These are phyloP conservation scores for Trichosporon asahii DNA, from an alignment of 1,284 basidiomycete species.

Conservation along the genomic window DNA sequence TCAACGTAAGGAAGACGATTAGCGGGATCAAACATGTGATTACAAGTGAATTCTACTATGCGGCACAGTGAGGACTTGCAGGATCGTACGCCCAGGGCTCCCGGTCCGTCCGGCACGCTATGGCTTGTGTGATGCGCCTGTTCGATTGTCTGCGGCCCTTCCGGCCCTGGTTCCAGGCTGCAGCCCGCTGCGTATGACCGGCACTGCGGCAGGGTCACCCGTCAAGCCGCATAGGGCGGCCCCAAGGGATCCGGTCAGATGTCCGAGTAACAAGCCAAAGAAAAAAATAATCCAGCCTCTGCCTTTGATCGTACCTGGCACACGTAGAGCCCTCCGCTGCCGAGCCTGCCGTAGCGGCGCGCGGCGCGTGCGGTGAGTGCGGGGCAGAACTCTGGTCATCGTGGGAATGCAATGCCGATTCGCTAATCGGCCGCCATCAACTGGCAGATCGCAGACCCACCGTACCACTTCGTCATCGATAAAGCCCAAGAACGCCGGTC, in stretches of 20 bases:
- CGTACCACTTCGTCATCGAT: neutral
- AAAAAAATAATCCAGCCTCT: neutral
- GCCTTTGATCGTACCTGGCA: slow-evolving; percentile 4
- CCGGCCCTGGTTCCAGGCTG: neutral
- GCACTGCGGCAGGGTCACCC: neutral
- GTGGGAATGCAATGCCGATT: slow-evolving; percentile 6
- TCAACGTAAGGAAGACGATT: neutral
- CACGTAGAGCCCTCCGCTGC: neutral
- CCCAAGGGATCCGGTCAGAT: neutral
- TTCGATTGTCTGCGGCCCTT: neutral
- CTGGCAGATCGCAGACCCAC: too few species aligned
- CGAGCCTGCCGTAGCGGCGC: too few species aligned
- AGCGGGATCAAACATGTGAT: neutral
- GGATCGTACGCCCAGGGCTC: neutral
- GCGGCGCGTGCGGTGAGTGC: too few species aligned
- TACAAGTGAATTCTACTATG: neutral
- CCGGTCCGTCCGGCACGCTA: neutral
- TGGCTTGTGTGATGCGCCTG: neutral
- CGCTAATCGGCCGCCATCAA: slow-evolving; percentile 10
- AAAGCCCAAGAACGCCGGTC: too few species aligned
- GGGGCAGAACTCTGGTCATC: neutral
- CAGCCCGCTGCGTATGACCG: too few species aligned
- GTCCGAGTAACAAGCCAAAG: neutral
- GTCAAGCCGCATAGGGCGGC: neutral
- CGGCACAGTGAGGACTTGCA: neutral